Percentiles rank a stretch among this genome's conserved stretches.
Evolutionary conservation across 1,284 basidiomycete species (phyloP).

Genomic region (Entoloma clypeatum): DNA sequence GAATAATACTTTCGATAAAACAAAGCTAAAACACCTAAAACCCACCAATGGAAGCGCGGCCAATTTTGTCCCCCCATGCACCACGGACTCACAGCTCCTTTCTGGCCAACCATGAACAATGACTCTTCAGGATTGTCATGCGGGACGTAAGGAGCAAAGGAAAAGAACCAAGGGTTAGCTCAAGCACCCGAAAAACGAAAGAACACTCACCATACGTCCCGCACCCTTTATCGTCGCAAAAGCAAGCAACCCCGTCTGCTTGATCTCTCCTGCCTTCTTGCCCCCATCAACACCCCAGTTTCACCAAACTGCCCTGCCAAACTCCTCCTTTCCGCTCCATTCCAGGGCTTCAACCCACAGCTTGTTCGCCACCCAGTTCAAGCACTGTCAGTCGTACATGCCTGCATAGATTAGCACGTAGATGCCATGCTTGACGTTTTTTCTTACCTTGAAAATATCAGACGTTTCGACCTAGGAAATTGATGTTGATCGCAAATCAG

Average conservation of each 20-base stretch:
- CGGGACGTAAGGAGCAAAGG: constrained; percentile 44
- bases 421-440: constrained; percentile 60
- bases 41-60: too few relatives aligned
- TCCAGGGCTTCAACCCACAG: constrained; percentile 72
- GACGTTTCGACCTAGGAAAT: constrained; percentile 47
- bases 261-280: constrained; percentile 58
- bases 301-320: constrained; percentile 46
- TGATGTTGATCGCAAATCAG: not conserved
- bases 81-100: constrained; percentile 40
- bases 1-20: too few relatives aligned
- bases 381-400: constrained; percentile 78
- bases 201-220: constrained; percentile 66
- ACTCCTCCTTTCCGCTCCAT: constrained; percentile 60
- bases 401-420: constrained; percentile 73
- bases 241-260: constrained; percentile 55
- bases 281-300: constrained; percentile 61
- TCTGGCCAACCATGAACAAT: constrained; percentile 49
- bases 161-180: constrained; percentile 22
- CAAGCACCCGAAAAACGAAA: constrained; percentile 16
- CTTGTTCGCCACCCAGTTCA: constrained; percentile 76
- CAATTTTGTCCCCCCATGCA: too few relatives aligned
- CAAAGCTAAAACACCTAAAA: too few relatives aligned
- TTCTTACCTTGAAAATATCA: constrained; percentile 67
- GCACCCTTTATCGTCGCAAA: constrained; percentile 64
- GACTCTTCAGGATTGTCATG: constrained; percentile 65